A percentile compares a stretch with the other conserved stretches of the same genome.
These are phyloP conservation scores for Kewa caespitosa DNA, from an alignment of 179 eudicot species.

Conservation along the genomic window DNA sequence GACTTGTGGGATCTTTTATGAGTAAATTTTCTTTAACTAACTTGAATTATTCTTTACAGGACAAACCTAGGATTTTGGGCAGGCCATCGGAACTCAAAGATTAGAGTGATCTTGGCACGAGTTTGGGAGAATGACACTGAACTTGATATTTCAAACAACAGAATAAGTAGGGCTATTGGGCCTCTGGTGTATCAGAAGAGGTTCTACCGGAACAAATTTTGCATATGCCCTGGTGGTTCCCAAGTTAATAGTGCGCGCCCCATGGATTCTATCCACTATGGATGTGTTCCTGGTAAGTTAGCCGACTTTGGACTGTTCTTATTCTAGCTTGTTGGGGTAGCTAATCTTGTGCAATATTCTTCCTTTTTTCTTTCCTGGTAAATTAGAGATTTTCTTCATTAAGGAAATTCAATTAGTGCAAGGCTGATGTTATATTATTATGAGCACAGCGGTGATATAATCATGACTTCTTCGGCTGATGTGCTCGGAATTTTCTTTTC, in stretches of 20 bases:
- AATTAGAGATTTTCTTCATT: no score
- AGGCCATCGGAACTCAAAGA: conserved; percentile 88
- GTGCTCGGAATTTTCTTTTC: background rate
- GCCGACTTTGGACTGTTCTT: conserved; percentile 5
- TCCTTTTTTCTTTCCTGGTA: no score
- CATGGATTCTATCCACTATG: conserved; percentile 93
- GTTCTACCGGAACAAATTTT: conserved; percentile 77
- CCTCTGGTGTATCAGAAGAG: conserved; percentile 76
- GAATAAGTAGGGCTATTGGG: conserved; percentile 88
- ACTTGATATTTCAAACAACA: conserved; percentile 80
- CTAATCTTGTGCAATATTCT: background rate
- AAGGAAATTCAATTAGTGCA: no score
- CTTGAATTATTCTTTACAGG: conserved; percentile 51
- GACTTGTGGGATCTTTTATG: background rate
- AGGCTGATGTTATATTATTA: no score
- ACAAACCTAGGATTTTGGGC: conserved; percentile 95
- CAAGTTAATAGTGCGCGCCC: conserved; percentile 98
- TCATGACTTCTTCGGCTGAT: background rate
- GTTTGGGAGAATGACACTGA: conserved; percentile 96
- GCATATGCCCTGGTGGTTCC: conserved; percentile 98
- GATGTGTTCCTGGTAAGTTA: conserved; percentile 85
- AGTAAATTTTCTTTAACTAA: background rate
- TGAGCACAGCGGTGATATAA: background rate
- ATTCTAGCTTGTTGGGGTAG: background rate
- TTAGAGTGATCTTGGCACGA: conserved; percentile 80